phyloP scores from a whole-genome alignment of 2,329 filamentous ascomycete species.

The Xylariomycetidae sp. region DNA sequence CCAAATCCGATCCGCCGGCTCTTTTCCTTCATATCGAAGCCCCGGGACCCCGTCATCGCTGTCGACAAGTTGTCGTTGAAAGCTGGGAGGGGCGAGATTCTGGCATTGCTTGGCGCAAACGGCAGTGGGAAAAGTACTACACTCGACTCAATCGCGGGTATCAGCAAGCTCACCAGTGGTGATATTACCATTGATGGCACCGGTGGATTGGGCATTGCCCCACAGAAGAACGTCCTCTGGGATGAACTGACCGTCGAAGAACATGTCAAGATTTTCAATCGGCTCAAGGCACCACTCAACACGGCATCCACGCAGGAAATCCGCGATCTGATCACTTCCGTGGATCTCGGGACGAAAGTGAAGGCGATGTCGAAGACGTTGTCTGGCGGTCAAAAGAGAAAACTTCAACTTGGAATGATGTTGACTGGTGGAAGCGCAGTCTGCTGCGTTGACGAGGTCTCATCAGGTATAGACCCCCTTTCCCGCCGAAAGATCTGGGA shows the following conservation, averaged over 20 bases:
- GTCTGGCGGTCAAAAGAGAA: slow-evolving; percentile 87
- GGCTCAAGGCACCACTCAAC: slow-evolving; percentile 61
- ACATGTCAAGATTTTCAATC: slow-evolving; percentile 78
- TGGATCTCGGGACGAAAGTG: slow-evolving; percentile 72
- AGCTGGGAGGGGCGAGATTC: slow-evolving; percentile 72
- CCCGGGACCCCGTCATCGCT: slow-evolving; percentile 66
- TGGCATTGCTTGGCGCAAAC: slow-evolving; percentile 82
- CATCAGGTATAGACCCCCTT: slow-evolving; percentile 79
- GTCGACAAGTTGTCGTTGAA: slow-evolving; percentile 68
- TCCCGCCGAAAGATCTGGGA: slow-evolving; percentile 90
- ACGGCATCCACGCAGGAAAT: slow-evolving; percentile 54
- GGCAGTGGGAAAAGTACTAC: slow-evolving; percentile 89
- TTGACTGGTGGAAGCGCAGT: slow-evolving; percentile 82
- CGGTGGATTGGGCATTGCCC: slow-evolving; percentile 78
- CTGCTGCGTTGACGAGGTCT: slow-evolving; percentile 89
- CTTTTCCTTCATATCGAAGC: slow-evolving; percentile 39
- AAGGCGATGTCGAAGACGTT: slow-evolving; percentile 68
- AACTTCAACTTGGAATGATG: slow-evolving; percentile 92
- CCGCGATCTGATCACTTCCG: slow-evolving; percentile 55
- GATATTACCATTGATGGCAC: slow-evolving; percentile 71
- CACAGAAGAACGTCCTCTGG: slow-evolving; percentile 93
- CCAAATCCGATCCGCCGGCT: slow-evolving; percentile 56
- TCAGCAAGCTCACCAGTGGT: slow-evolving; percentile 70
- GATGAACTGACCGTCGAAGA: slow-evolving; percentile 80
- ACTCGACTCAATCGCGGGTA: slow-evolving; percentile 78